Percentiles rank a stretch among this genome's conserved stretches.
Evolutionary conservation across 2,329 filamentous ascomycete genomes (phyloP).

Genomic region (Neonectria coccinea): DNA sequence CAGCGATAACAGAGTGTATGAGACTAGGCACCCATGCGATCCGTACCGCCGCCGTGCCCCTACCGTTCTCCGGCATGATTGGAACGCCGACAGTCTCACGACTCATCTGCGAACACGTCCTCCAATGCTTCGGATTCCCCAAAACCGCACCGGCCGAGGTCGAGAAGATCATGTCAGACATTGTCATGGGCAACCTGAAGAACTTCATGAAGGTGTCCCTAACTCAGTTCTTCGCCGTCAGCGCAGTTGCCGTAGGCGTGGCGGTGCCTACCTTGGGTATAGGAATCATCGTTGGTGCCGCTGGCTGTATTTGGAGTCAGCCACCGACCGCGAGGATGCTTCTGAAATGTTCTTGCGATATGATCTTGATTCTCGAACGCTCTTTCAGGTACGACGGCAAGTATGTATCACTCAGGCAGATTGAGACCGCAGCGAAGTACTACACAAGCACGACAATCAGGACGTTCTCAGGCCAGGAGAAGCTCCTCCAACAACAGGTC

Average conservation of each 20-base stretch:
- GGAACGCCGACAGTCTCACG: slow-evolving; percentile 43
- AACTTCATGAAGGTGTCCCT: slow-evolving; percentile 38
- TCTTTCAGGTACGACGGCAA: slow-evolving; percentile 43
- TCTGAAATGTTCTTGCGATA: slow-evolving; percentile 44
- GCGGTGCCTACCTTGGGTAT: slow-evolving; percentile 40
- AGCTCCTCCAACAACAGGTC: slow-evolving; percentile 38
- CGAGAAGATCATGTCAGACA: slow-evolving; percentile 39
- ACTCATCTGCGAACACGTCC: slow-evolving; percentile 45
- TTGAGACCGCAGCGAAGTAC: slow-evolving; percentile 42
- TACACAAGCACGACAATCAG: slow-evolving; percentile 37
- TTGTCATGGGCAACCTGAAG: slow-evolving; percentile 42
- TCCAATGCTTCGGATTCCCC: slow-evolving; percentile 45
- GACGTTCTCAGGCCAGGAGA: slow-evolving; percentile 39
- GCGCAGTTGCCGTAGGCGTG: slow-evolving; percentile 31
- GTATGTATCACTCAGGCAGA: slow-evolving; percentile 44
- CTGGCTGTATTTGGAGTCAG: slow-evolving; percentile 34
- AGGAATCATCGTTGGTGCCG: slow-evolving; percentile 34
- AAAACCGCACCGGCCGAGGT: slow-evolving; percentile 40
- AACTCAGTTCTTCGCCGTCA: slow-evolving; percentile 34
- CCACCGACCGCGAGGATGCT: slow-evolving; percentile 41
- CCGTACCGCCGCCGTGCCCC: slow-evolving; percentile 42
- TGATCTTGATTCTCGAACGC: slow-evolving; percentile 42
- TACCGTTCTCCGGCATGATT: slow-evolving; percentile 40
- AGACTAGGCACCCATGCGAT: slow-evolving; percentile 45
- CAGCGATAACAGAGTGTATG: slow-evolving; percentile 47